Conservation (phyloP, 345 rosid genomes). For the Physaria fendleri region DNA sequence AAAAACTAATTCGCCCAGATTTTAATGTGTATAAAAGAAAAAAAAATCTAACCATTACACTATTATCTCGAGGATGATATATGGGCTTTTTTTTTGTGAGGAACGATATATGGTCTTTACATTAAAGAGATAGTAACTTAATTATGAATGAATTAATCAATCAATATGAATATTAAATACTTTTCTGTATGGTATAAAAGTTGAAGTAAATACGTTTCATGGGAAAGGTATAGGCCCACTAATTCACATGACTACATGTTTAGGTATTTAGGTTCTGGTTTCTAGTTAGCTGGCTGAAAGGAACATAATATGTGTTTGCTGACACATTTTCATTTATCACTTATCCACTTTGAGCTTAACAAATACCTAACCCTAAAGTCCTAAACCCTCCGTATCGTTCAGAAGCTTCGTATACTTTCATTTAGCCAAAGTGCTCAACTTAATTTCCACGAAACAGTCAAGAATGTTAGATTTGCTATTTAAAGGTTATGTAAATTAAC, state of each 20-base stretch:
- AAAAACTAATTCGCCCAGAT: too few relatives aligned
- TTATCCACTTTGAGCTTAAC: background rate
- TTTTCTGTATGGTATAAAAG: background rate
- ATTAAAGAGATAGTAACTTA: too few relatives aligned
- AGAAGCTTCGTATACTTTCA: background rate
- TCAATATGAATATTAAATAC: background rate
- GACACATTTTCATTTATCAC: background rate
- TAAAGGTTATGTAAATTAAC: background rate
- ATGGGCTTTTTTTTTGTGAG: too few relatives aligned
- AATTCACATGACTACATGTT: background rate
- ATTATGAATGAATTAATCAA: too few relatives aligned
- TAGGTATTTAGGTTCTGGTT: slow-evolving; percentile 5
- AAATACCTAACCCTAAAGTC: background rate
- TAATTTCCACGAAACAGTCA: background rate
- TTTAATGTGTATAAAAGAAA: too few relatives aligned
- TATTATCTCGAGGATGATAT: too few relatives aligned
- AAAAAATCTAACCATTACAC: too few relatives aligned
- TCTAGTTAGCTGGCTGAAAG: slow-evolving; percentile 16
- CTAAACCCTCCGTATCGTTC: background rate
- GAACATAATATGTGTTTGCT: slow-evolving; percentile 2
- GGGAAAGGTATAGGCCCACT: background rate
- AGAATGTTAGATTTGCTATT: background rate
- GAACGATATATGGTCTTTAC: too few relatives aligned
- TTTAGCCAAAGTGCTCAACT: slow-evolving; percentile 2
- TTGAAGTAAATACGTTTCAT: background rate